Evolutionary conservation across 2,329 filamentous ascomycete species (phyloP).

Genomic region (Beauveria australis): DNA sequence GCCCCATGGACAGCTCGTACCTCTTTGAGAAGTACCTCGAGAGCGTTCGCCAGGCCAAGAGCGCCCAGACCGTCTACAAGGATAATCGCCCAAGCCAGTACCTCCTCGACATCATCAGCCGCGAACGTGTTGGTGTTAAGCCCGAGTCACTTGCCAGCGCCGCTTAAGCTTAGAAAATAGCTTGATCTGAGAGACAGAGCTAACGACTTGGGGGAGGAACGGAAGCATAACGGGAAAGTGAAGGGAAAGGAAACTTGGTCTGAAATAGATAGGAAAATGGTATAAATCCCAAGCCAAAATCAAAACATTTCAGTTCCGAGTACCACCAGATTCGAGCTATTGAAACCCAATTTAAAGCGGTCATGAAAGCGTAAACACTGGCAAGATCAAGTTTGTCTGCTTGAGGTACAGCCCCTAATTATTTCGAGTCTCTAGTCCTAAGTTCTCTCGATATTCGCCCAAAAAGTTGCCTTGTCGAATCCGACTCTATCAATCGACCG

Average conservation of each 20-base stretch:
- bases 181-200: background rate
- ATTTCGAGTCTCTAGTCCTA: background rate
- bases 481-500: background rate
- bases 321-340: background rate
- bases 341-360: too few species aligned
- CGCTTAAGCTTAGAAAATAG: background rate
- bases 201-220: background rate
- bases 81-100: conserved; percentile 83
- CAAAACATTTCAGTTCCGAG: background rate
- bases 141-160: conserved; percentile 27
- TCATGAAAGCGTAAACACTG: background rate
- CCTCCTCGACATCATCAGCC: conserved; percentile 82
- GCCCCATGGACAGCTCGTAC: conserved; percentile 90
- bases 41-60: conserved; percentile 84
- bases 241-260: background rate
- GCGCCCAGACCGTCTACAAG: conserved; percentile 67
- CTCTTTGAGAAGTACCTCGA: conserved; percentile 95
- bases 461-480: background rate
- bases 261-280: background rate
- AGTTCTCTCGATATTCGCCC: background rate
- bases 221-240: background rate
- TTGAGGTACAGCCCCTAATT: background rate
- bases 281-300: too few species aligned
- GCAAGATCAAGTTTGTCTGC: background rate
- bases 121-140: conserved; percentile 88